Base-by-base conservation (phyloP, 2,329 filamentous ascomycete species). In the Parascedosporium putredinis region DNA sequence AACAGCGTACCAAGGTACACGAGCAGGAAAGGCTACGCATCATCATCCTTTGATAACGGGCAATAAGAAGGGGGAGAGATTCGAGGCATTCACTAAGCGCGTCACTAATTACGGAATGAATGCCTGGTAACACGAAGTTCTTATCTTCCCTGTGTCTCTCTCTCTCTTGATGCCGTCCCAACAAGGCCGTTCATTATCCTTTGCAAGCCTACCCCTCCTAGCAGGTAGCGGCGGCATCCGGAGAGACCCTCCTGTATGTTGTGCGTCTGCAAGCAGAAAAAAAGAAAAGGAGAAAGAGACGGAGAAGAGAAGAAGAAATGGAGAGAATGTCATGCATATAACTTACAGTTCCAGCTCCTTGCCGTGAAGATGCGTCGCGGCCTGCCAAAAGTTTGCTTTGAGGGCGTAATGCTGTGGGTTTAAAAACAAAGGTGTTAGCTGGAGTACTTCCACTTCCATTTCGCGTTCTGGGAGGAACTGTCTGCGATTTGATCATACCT, bases 301-400 rank as follows among this genome's bases (percentile, higher is more conserved):
- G 18, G 33, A 31, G 20, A 25, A n/a, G 47, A 18, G 22, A 10
- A 22, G 14, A 16, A 16, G 27, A 31, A 12, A 9, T 9, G 47
- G 27, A 36, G 20, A 58, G 58, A 60, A 50, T 14, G 14, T 12
- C n/a, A 18, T n/a, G 27, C n/a, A 23, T 29, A 22, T 29, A 54
- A 88, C 86, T 90, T 79, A 95, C 81, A 95, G 70, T 73, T 84
- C 83, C 63, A 95, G 74, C 72, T 94, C 88, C 57, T 75, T 74
- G 60, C 81, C 75, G 54, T 81, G 71, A 58, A 81, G 72, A 53
- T 81, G 74, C 53, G 78, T 71, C 34, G 73, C 67, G 9, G 78
- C 75, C 64, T 91, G 88, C 78, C 86, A 89, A 65, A 96, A 98
- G 66, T 95, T 96, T 38, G 91, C 90, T 65, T 86, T 87, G 97